phyloP scores from a whole-genome alignment of 345 rosid genomes.

The Aquilaria malaccensis region DNA sequence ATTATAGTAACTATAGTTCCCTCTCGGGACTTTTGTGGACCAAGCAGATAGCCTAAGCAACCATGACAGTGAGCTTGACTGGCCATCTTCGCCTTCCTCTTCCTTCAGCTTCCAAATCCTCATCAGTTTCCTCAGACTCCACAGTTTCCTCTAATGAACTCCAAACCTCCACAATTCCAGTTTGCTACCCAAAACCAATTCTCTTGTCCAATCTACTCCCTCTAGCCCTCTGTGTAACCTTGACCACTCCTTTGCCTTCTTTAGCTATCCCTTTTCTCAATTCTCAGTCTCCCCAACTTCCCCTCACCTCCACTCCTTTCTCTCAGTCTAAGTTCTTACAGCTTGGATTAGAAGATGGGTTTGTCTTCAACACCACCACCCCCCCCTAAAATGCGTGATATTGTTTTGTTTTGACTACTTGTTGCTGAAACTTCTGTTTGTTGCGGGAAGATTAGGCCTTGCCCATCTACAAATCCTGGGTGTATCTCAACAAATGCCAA shows the following conservation, averaged over 20 bases:
- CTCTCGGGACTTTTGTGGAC: no score
- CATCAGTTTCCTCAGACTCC: constrained; percentile 8
- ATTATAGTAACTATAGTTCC: no score
- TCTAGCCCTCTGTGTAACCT: constrained; percentile 47
- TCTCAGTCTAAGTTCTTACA: constrained; percentile 77
- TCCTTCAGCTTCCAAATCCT: constrained; percentile 16
- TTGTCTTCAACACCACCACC: background rate
- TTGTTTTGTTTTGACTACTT: background rate
- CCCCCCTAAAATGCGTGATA: no score
- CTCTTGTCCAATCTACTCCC: constrained; percentile 38
- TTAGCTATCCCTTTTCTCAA: constrained; percentile 66
- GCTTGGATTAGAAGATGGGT: constrained; percentile 74
- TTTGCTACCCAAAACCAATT: constrained; percentile 20
- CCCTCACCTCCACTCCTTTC: constrained; percentile 83
- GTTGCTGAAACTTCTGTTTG: background rate
- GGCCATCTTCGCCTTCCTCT: constrained; percentile 25
- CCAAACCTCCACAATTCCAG: constrained; percentile 10
- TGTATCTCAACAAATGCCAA: constrained; percentile 86
- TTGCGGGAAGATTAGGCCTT: constrained; percentile 76
- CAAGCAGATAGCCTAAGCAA: background rate
- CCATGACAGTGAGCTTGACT: constrained; percentile 20
- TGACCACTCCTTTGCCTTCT: constrained; percentile 46
- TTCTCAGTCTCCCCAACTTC: constrained; percentile 33
- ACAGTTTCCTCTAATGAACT: constrained; percentile 4
- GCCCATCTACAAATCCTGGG: constrained; percentile 85